These are phyloP conservation scores for Flaveria bidentis DNA, from an alignment of 129 eudicot genomes.

Conservation along the genomic window DNA sequence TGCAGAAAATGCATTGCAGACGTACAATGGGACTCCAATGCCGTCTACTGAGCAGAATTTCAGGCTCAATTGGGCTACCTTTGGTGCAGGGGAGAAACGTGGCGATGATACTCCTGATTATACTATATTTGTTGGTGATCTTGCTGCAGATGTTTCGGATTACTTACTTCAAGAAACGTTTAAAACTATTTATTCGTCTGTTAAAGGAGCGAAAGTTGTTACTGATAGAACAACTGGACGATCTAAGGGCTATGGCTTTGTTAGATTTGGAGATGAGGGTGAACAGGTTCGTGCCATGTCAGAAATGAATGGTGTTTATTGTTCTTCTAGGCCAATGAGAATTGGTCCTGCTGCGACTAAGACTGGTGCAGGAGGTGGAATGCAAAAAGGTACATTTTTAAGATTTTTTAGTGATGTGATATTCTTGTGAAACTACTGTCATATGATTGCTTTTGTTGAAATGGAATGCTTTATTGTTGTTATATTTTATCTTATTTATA, in stretches of 20 bases:
- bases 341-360: conserved; percentile 95
- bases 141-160: conserved; percentile 92
- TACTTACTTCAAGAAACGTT: conserved; percentile 79
- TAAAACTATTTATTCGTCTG: conserved; percentile 60
- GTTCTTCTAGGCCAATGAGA: conserved; percentile 88
- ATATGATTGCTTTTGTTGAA: conserved; percentile 11
- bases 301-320: conserved; percentile 86
- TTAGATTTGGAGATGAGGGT: conserved; percentile 87
- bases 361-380: conserved; percentile 54
- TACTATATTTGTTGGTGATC: conserved; percentile 90
- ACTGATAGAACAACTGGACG: conserved; percentile 86
- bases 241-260: conserved; percentile 96
- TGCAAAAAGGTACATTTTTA: conserved; percentile 61
- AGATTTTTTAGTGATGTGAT: not conserved
- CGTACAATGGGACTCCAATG: conserved; percentile 82
- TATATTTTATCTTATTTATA: conserved; percentile 4
- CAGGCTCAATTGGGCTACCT: conserved; percentile 88
- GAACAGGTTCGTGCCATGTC: conserved; percentile 97
- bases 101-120: conserved; percentile 77
- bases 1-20: conserved; percentile 68
- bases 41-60: conserved; percentile 69
- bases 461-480: not conserved
- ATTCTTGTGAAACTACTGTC: not conserved
- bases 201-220: conserved; percentile 92
- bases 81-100: conserved; percentile 86